Conservation (phyloP, 148 eudicot genomes). For the Mesembryanthemum crystallinum region DNA sequence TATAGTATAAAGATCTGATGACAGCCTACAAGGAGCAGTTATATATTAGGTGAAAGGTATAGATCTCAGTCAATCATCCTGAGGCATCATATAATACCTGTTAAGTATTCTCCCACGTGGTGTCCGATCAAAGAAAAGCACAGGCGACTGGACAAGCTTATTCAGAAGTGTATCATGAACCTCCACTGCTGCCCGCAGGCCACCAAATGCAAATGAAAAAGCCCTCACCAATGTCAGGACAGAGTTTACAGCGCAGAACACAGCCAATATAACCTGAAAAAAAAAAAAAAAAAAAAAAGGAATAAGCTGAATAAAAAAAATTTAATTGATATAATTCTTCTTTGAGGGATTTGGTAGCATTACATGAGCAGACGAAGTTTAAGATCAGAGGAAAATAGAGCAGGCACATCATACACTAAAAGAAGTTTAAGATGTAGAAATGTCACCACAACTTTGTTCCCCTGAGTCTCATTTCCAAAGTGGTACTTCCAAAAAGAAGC, state of each 20-base stretch:
- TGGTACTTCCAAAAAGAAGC: too few species aligned
- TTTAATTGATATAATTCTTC: background rate
- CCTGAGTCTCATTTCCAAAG: too few species aligned
- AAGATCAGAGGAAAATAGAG: too few species aligned
- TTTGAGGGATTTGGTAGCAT: too few species aligned
- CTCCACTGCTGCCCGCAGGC: slow-evolving; percentile 73
- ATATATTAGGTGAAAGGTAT: background rate
- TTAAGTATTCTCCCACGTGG: slow-evolving; percentile 93
- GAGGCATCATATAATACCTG: slow-evolving; percentile 45
- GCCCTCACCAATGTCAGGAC: slow-evolving; percentile 75
- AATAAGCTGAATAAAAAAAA: background rate
- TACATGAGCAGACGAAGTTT: too few species aligned
- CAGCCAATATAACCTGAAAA: slow-evolving; percentile 62
- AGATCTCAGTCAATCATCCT: background rate
- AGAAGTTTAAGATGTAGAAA: too few species aligned
- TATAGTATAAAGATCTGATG: slow-evolving; percentile 95
- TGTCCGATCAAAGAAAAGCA: slow-evolving; percentile 80
- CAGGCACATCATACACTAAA: too few species aligned
- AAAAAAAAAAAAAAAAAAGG: slow-evolving; percentile 9
- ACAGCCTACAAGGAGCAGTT: slow-evolving; percentile 57
- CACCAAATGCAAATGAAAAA: slow-evolving; percentile 97
- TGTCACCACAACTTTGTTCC: too few species aligned
- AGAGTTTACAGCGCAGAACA: slow-evolving; percentile 77
- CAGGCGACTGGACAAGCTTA: slow-evolving; percentile 72
- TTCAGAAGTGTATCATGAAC: slow-evolving; percentile 68